Evolutionary conservation across 1,139 yeast genomes (phyloP).

Genomic region (Sugiyamaella novakii): DNA sequence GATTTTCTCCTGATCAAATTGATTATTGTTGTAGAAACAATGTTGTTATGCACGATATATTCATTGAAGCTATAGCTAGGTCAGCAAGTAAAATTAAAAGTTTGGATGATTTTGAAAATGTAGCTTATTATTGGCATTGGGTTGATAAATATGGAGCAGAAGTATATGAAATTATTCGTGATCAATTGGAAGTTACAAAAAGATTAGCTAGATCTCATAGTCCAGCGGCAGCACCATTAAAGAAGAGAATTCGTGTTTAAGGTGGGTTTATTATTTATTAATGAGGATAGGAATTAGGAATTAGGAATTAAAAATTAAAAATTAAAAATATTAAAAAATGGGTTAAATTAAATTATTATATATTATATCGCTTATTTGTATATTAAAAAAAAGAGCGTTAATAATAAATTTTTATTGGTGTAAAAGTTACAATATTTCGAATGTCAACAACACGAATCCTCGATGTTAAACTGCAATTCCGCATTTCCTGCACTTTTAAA

Average conservation of each 20-base stretch:
- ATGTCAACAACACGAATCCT: too few relatives aligned
- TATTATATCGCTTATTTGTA: neutral
- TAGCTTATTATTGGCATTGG: conserved; percentile 37
- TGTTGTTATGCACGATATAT: conserved; percentile 37
- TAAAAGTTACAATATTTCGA: too few relatives aligned
- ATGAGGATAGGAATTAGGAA: conserved; percentile 1
- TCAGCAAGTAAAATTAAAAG: conserved; percentile 32
- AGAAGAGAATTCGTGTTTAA: conserved; percentile 16
- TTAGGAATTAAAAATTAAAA: neutral
- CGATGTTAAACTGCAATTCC: too few relatives aligned
- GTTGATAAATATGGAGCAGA: conserved; percentile 35
- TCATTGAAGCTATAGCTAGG: conserved; percentile 34
- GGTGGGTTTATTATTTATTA: conserved; percentile 6
- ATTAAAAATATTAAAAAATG: neutral
- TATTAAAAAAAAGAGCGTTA: too few relatives aligned
- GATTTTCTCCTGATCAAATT: conserved; percentile 32
- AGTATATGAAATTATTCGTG: conserved; percentile 31
- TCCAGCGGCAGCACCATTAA: conserved; percentile 11
- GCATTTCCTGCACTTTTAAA: too few relatives aligned
- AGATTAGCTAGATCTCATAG: conserved; percentile 15
- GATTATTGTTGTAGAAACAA: conserved; percentile 35
- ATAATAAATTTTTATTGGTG: neutral
- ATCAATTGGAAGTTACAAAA: conserved; percentile 26
- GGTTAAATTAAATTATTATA: too few relatives aligned
- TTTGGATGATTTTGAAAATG: conserved; percentile 31